These are phyloP conservation scores for Saposhnikovia divaricata DNA, from an alignment of 129 eudicot genomes.

Conservation along the genomic window DNA sequence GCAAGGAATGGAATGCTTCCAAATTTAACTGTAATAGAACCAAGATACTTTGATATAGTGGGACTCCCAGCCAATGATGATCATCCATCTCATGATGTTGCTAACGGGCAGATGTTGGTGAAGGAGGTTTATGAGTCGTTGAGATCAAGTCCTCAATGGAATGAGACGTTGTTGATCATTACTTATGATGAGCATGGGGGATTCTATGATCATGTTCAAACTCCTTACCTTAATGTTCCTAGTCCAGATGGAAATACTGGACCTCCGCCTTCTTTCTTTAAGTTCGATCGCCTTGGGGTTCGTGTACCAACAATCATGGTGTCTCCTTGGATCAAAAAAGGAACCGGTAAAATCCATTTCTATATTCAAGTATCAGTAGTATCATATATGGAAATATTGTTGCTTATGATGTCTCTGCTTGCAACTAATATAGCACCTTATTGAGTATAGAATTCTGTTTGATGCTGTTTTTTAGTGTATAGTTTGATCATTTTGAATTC, in stretches of 20 bases:
- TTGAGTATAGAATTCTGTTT: not conserved
- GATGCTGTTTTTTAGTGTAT: not conserved
- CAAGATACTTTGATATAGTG: slow-evolving; percentile 72
- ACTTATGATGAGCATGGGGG: slow-evolving; percentile 99
- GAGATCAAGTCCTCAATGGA: slow-evolving; percentile 93
- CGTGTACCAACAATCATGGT: slow-evolving; percentile 94
- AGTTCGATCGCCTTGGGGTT: slow-evolving; percentile 91
- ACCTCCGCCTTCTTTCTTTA: slow-evolving; percentile 84
- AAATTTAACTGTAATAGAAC: slow-evolving; percentile 72
- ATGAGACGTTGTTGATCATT: slow-evolving; percentile 71
- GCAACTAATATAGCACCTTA: not conserved
- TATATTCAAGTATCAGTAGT: not conserved
- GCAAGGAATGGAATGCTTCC: slow-evolving; percentile 77
- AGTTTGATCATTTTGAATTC: not conserved
- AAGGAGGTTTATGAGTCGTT: slow-evolving; percentile 88
- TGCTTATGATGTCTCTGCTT: not conserved
- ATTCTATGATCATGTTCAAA: slow-evolving; percentile 90
- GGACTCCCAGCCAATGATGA: slow-evolving; percentile 87
- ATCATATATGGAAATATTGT: not conserved
- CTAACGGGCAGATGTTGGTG: slow-evolving; percentile 84
- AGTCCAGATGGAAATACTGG: slow-evolving; percentile 94
- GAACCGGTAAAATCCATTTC: slow-evolving; percentile 47
- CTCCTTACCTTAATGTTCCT: slow-evolving; percentile 80
- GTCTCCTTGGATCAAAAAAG: slow-evolving; percentile 98
- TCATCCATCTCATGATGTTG: slow-evolving; percentile 98